Base-by-base conservation (phyloP, 1,139 yeast genomes). In the Suhomyces coccinellae region DNA sequence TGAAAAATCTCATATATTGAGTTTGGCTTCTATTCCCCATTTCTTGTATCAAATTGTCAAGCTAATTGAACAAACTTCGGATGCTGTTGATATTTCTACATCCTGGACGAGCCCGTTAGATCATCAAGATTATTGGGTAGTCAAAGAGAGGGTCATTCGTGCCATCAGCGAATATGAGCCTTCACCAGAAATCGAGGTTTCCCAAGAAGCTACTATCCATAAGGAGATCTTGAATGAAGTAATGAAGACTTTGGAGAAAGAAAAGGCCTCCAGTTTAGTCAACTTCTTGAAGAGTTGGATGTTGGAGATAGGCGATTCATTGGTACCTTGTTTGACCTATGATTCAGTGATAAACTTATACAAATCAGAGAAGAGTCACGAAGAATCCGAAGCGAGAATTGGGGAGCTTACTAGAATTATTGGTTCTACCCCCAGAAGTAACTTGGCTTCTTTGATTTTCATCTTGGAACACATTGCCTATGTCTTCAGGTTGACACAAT, bases 251-350 rank as follows among this genome's bases (percentile, higher is more conserved):
- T 47, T 67, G 16, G 20, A 29, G 11, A 33, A 40, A 7, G 53
- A 55, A 39, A 38, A 43, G 2, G 27, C 48, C 2, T 41, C 36
- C 3, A 52, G 52, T 17, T 50, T 62, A 24, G 52, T 72, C 3
- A 71, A 67, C 45, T 74, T 72, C 45, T 39, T 70, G 24, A 69
- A 69, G 46, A 62, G 61, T 46, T 75, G 80, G 80, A 53, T 74
- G 22, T 59, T 75, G 27, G 79, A 75, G 48, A 63, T 70, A 12
- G 63, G 68, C 33, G 80, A 75, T 48, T 69, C 77, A 0, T 50
- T 73, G 28, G 69, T 75, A n/a, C 79, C 79, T 0, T 71, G 73
- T 49, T 64, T 71, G 52, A 64, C 69, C 2, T 71, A 62, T 51
- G 79, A 73, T 44, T 58, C 73, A 7, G 51, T 73, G 22, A 42